Evolutionary conservation across 1,139 yeast genomes (phyloP).

Genomic region (Blastobotrys persicus): DNA sequence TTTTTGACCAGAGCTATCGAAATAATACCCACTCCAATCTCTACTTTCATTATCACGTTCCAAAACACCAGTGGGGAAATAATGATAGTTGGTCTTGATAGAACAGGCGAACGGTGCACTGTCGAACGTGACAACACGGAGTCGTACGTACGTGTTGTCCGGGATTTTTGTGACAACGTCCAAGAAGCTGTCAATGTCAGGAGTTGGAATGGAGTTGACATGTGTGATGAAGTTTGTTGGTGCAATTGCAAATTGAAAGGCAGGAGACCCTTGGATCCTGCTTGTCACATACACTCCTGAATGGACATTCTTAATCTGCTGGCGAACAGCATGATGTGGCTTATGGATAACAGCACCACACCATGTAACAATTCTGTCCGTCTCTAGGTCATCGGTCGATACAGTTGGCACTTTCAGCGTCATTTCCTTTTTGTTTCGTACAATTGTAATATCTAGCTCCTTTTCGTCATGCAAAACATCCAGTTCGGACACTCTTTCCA

Average conservation of each 20-base stretch:
- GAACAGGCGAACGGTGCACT: conserved; percentile 83
- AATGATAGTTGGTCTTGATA: conserved; percentile 83
- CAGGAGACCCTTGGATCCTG: conserved; percentile 78
- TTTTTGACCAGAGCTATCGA: conserved; percentile 2
- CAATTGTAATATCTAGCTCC: conserved; percentile 55
- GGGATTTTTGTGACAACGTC: conserved; percentile 62
- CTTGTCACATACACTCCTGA: conserved; percentile 76
- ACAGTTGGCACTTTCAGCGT: conserved; percentile 63
- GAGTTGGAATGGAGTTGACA: conserved; percentile 74
- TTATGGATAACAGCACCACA: conserved; percentile 70
- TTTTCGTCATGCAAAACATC: conserved; percentile 49
- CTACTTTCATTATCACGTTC: conserved; percentile 41
- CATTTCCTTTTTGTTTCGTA: conserved; percentile 57
- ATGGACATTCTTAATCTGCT: conserved; percentile 74
- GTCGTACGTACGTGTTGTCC: conserved; percentile 76
- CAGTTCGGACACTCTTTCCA: conserved; percentile 66
- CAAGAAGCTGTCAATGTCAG: conserved; percentile 63
- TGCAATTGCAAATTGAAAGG: conserved; percentile 76
- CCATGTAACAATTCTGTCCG: conserved; percentile 72
- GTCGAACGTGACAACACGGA: conserved; percentile 80
- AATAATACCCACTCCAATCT: conserved; percentile 23
- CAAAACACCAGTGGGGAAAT: conserved; percentile 79
- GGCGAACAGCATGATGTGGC: conserved; percentile 72
- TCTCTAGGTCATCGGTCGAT: conserved; percentile 54
- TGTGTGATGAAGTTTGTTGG: conserved; percentile 85